Percentiles rank a stretch among this genome's conserved stretches.
phyloP scores from a whole-genome alignment of 2,329 filamentous ascomycete genomes.

The Aspergillus tamarii region DNA sequence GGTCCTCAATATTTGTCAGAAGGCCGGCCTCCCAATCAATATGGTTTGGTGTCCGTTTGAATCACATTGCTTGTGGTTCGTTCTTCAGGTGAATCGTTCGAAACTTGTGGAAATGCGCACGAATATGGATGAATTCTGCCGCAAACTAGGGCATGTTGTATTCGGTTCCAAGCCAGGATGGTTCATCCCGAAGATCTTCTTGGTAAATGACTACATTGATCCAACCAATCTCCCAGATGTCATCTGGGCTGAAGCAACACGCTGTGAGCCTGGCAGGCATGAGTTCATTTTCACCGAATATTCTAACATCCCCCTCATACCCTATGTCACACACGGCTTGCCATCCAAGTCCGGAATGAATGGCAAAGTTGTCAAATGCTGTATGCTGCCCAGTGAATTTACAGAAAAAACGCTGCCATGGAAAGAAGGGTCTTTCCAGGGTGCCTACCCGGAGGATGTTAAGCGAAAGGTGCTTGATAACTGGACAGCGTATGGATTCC shows the following conservation, averaged over 20 bases:
- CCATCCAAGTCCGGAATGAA: not conserved
- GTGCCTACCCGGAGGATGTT: constrained; percentile 1
- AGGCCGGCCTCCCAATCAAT: constrained; percentile 19
- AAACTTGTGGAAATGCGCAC: constrained; percentile 18
- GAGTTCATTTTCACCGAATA: constrained; percentile 1
- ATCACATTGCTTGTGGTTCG: constrained; percentile 22
- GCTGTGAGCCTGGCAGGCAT: constrained; percentile 1
- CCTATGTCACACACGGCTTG: not conserved
- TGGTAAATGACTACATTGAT: constrained; percentile 26
- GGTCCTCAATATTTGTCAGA: constrained; percentile 22
- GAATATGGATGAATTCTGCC: constrained; percentile 19
- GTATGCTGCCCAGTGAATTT: not conserved
- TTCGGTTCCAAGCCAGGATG: constrained; percentile 27
- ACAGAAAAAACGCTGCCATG: not conserved
- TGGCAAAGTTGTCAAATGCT: constrained; percentile 4
- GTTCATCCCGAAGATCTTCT: constrained; percentile 25
- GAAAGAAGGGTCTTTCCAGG: constrained; percentile 3
- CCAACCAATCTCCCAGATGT: constrained; percentile 21
- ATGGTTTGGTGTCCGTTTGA: constrained; percentile 26
- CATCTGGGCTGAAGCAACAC: constrained; percentile 21
- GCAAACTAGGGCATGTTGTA: constrained; percentile 20
- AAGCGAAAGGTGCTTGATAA: not conserved
- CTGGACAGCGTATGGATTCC: constrained; percentile 2
- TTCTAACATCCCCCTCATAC: constrained; percentile 3
- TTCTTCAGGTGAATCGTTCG: constrained; percentile 20